Evolutionary conservation across 1,139 yeast genomes (phyloP).

Genomic region (Candida sanyaensis): DNA sequence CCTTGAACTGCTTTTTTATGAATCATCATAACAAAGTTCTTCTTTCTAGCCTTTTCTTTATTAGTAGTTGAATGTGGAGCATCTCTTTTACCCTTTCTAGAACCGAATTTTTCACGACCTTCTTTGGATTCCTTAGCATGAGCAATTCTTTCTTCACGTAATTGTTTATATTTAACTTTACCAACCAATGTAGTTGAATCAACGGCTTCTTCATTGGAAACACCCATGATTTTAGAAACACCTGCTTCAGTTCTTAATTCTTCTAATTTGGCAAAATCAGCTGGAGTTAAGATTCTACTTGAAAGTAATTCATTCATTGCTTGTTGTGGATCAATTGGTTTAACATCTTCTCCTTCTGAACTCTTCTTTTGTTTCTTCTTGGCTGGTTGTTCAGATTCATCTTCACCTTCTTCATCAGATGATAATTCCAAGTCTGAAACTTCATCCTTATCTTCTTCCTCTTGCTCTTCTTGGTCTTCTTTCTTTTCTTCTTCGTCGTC

Average conservation of each 20-base stretch:
- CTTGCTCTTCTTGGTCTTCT: constrained; percentile 33
- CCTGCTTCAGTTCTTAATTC: constrained; percentile 86
- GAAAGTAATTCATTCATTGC: constrained; percentile 69
- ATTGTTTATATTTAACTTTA: constrained; percentile 79
- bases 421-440: constrained; percentile 45
- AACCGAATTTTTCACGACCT: constrained; percentile 87
- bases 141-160: constrained; percentile 87
- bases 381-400: constrained; percentile 26
- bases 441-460: constrained; percentile 31
- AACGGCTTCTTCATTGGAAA: constrained; percentile 76
- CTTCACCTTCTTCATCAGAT: constrained; percentile 37
- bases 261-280: constrained; percentile 93
- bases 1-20: constrained; percentile 95
- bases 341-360: constrained; percentile 24
- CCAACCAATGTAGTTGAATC: constrained; percentile 84
- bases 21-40: constrained; percentile 98
- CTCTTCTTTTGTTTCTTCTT: constrained; percentile 24
- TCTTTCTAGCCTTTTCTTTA: constrained; percentile 94
- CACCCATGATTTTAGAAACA: constrained; percentile 70
- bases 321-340: constrained; percentile 29
- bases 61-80: constrained; percentile 87
- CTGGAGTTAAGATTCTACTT: constrained; percentile 86
- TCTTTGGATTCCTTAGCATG: constrained; percentile 89
- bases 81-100: constrained; percentile 81
- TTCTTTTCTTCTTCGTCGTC: constrained; percentile 32